Evolutionary conservation across 495 filamentous ascomycete species (phyloP).

Genomic region (Talaromyces wortmannii): DNA sequence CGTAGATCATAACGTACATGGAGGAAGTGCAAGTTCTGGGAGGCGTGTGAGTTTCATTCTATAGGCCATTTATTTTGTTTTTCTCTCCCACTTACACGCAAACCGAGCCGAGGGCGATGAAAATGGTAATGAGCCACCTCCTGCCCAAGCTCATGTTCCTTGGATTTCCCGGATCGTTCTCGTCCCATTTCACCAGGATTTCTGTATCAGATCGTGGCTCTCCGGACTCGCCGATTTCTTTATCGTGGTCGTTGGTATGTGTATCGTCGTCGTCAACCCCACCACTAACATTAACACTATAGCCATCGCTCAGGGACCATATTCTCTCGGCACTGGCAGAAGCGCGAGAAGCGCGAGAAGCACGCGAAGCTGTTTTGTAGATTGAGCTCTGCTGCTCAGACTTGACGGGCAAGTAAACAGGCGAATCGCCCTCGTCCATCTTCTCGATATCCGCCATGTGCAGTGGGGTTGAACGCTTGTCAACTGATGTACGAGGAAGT

Average conservation of each 20-base stretch:
- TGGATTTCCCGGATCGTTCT: slow-evolving; percentile 67
- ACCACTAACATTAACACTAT: slow-evolving; percentile 37
- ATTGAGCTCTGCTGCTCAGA: slow-evolving; percentile 10
- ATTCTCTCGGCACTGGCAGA: slow-evolving; percentile 21
- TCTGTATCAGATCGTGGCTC: slow-evolving; percentile 27
- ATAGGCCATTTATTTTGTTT: background rate
- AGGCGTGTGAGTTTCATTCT: background rate
- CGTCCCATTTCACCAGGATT: slow-evolving; percentile 64
- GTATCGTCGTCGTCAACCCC: slow-evolving; percentile 16
- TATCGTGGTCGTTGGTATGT: slow-evolving; percentile 9
- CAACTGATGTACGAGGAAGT: too few species aligned
- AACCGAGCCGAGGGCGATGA: slow-evolving; percentile 64
- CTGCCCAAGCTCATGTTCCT: slow-evolving; percentile 55
- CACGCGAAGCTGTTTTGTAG: slow-evolving; percentile 3
- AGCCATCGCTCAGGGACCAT: slow-evolving; percentile 58
- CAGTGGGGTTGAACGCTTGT: too few species aligned
- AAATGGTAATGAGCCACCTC: slow-evolving; percentile 73
- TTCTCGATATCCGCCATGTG: too few species aligned
- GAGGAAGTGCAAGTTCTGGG: slow-evolving; percentile 79
- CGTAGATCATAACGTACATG: slow-evolving; percentile 82
- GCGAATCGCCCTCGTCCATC: background rate
- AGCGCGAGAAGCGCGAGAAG: background rate
- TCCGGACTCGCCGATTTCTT: background rate
- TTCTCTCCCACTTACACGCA: slow-evolving; percentile 71
- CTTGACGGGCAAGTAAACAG: slow-evolving; percentile 10